These are phyloP conservation scores for Leccinum griseonigrum DNA, from an alignment of 1,284 basidiomycete genomes.

Conservation along the genomic window DNA sequence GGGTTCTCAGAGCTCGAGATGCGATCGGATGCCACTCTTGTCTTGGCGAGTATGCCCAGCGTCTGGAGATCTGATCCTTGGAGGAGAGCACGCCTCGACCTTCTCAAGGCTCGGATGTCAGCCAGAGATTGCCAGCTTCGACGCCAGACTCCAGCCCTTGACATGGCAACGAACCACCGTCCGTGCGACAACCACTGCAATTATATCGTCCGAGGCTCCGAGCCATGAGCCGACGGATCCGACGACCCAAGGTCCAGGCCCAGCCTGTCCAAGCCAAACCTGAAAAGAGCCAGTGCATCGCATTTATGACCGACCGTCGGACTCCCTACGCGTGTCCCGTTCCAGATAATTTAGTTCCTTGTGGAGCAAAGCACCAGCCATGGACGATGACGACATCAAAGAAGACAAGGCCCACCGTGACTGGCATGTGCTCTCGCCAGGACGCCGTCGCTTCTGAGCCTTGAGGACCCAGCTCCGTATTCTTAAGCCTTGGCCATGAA, in stretches of 20 bases:
- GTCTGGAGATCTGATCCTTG: background rate
- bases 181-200: background rate
- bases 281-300: background rate
- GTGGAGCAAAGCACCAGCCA: slow-evolving; percentile 6
- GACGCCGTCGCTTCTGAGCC: background rate
- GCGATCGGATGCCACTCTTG: background rate
- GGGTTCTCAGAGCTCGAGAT: background rate
- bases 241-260: too few relatives aligned
- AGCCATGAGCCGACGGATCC: background rate
- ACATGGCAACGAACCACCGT: background rate
- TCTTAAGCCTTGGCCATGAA: too few relatives aligned
- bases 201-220: background rate
- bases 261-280: background rate
- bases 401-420: too few relatives aligned
- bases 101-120: background rate
- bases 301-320: background rate
- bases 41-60: too few relatives aligned
- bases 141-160: background rate
- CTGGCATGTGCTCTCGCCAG: background rate
- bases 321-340: background rate
- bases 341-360: background rate
- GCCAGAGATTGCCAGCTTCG: background rate
- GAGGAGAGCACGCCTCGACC: too few relatives aligned
- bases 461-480: too few relatives aligned
- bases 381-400: background rate